phyloP scores from a whole-genome alignment of 73 alveolate species.

The Paramecium bursaria region DNA sequence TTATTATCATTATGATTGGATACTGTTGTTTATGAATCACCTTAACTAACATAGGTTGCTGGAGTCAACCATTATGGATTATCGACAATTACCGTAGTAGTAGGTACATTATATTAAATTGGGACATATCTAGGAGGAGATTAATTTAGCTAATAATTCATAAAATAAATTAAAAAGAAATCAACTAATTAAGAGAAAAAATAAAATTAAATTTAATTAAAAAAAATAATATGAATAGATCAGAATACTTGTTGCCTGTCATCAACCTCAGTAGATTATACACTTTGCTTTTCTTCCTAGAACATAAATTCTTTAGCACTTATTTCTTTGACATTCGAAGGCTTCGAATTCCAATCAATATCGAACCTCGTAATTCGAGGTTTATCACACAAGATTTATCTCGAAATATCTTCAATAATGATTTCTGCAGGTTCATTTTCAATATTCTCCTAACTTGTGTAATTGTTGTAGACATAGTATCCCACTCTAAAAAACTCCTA shows the following conservation, averaged over 20 bases:
- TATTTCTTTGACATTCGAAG: background rate
- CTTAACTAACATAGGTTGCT: no score
- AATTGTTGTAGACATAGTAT: constrained; percentile 94
- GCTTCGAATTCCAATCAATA: constrained; percentile 84
- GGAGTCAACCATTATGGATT: no score
- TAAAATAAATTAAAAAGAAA: no score
- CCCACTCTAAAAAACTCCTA: constrained; percentile 98
- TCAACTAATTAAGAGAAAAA: no score
- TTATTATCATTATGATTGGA: no score
- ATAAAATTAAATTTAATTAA: no score
- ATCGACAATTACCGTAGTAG: no score
- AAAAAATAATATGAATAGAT: no score
- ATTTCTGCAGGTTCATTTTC: constrained; percentile 94
- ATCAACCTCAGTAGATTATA: constrained; percentile 34
- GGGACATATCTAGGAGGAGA: no score
- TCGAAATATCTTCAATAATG: constrained; percentile 79
- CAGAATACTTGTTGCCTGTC: background rate
- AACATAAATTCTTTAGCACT: constrained; percentile 1
- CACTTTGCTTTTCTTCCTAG: constrained; percentile 26
- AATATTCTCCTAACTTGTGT: constrained; percentile 90
- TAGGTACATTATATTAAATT: no score
- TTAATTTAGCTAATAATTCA: no score
- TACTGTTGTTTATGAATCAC: no score
- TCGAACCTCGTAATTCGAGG: constrained; percentile 97
- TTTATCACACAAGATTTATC: constrained; percentile 89